Percentiles rank a stretch among this genome's conserved stretches.
These are phyloP conservation scores for Nigrograna mackinnonii DNA, from an alignment of 2,329 filamentous ascomycete species.

Conservation along the genomic window DNA sequence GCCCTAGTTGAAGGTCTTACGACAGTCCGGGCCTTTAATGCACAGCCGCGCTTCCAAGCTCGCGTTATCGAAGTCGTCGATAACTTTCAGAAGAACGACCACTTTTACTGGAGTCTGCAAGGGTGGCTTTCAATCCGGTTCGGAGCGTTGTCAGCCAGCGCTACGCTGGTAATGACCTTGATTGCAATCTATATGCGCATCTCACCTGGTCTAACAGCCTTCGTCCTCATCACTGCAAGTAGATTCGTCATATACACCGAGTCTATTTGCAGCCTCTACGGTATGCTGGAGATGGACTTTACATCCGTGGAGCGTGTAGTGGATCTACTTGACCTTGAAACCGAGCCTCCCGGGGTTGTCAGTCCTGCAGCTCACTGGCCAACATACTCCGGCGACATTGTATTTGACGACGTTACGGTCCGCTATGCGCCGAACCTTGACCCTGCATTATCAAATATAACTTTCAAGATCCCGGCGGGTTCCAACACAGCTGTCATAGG, in stretches of 20 bases:
- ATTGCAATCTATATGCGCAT: slow-evolving; percentile 77
- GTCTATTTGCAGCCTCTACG: slow-evolving; percentile 76
- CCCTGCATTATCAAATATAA: slow-evolving; percentile 69
- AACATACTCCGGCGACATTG: slow-evolving; percentile 68
- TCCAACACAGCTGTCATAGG: slow-evolving; percentile 80
- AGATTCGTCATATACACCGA: slow-evolving; percentile 72
- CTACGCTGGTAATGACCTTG: slow-evolving; percentile 73
- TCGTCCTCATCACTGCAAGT: slow-evolving; percentile 74
- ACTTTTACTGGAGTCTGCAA: slow-evolving; percentile 90
- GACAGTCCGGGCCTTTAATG: slow-evolving; percentile 82
- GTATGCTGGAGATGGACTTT: slow-evolving; percentile 87
- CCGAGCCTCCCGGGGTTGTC: slow-evolving; percentile 70
- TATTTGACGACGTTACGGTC: slow-evolving; percentile 77
- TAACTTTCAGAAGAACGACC: slow-evolving; percentile 90
- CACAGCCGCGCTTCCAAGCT: slow-evolving; percentile 77
- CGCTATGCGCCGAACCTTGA: slow-evolving; percentile 79
- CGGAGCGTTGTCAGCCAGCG: slow-evolving; percentile 69
- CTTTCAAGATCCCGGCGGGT: slow-evolving; percentile 75
- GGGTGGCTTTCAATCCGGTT: slow-evolving; percentile 85
- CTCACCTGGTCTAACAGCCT: slow-evolving; percentile 78
- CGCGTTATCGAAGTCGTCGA: slow-evolving; percentile 81
- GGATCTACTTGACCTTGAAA: slow-evolving; percentile 77
- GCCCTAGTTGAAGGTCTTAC: slow-evolving; percentile 83
- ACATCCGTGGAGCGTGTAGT: slow-evolving; percentile 87
- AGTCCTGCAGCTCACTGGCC: slow-evolving; percentile 80